Evolutionary conservation across 164 flowering plant genomes (phyloP).

Genomic region (Liquidambar formosana): DNA sequence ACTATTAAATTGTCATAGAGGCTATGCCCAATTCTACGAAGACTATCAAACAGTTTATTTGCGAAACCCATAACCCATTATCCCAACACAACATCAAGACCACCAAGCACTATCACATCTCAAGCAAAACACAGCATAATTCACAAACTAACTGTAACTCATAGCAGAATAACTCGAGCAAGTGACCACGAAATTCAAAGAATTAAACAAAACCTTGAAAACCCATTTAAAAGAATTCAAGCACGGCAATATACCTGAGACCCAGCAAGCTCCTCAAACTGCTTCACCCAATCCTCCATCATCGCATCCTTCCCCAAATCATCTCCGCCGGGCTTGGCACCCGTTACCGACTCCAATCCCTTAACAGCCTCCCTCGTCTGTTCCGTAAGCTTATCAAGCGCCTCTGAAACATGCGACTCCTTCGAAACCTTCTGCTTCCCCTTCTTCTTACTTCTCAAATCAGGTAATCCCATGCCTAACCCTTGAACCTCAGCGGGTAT

Average conservation of each 20-base stretch:
- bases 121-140: background rate
- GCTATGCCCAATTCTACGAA: no score
- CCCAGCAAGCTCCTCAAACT: conserved; percentile 90
- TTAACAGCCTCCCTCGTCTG: conserved; percentile 85
- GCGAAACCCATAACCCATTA: no score
- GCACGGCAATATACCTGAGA: conserved; percentile 61
- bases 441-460: conserved; percentile 72
- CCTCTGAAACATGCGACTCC: conserved; percentile 74
- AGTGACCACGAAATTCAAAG: background rate
- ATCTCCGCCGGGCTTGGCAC: conserved; percentile 37
- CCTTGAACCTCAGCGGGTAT: conserved; percentile 65
- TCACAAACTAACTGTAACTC: background rate
- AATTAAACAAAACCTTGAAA: background rate
- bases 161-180: background rate
- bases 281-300: conserved; percentile 95
- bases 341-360: conserved; percentile 68
- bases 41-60: no score
- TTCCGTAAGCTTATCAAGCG: conserved; percentile 85
- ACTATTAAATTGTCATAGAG: no score
- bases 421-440: conserved; percentile 67
- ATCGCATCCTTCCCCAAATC: conserved; percentile 57
- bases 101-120: background rate
- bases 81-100: background rate
- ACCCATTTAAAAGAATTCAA: background rate
- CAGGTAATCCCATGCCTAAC: conserved; percentile 85